Percentiles rank a stretch among this genome's conserved stretches.
These are phyloP conservation scores for Rhizophora apiculata DNA, from an alignment of 345 rosid genomes.

Conservation along the genomic window DNA sequence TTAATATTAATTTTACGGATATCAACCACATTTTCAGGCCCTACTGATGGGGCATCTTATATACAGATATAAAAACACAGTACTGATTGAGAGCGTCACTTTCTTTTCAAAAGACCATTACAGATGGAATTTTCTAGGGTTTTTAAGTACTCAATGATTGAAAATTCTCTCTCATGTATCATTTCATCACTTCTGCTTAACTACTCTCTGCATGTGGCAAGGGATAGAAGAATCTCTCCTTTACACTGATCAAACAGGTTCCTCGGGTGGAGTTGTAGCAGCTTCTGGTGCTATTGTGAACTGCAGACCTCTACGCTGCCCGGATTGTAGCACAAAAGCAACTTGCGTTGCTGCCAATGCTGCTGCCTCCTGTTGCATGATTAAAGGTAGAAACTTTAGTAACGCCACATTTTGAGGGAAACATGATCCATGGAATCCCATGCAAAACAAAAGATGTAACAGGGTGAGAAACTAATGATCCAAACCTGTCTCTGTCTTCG, in stretches of 20 bases:
- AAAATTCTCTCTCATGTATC: neutral
- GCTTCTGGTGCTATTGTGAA: slow-evolving; percentile 63
- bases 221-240: neutral
- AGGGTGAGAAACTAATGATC: neutral
- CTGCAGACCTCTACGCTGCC: slow-evolving; percentile 69
- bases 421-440: neutral
- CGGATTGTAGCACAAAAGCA: slow-evolving; percentile 82
- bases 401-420: neutral
- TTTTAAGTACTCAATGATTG: neutral
- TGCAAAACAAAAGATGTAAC: neutral
- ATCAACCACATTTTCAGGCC: neutral
- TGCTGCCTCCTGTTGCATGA: slow-evolving; percentile 70
- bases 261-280: slow-evolving; percentile 41
- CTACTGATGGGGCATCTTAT: neutral
- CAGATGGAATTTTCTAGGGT: neutral
- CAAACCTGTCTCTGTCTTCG: slow-evolving; percentile 92
- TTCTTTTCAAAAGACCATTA: neutral
- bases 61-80: neutral
- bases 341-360: slow-evolving; percentile 85
- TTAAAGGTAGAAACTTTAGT: slow-evolving; percentile 12
- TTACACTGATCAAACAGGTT: slow-evolving; percentile 36
- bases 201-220: neutral
- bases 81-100: neutral
- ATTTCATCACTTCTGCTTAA: neutral
- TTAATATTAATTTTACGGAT: neutral